Conservation (phyloP, 768 basidiomycete genomes). For the Rhodotorula toruloides region DNA sequence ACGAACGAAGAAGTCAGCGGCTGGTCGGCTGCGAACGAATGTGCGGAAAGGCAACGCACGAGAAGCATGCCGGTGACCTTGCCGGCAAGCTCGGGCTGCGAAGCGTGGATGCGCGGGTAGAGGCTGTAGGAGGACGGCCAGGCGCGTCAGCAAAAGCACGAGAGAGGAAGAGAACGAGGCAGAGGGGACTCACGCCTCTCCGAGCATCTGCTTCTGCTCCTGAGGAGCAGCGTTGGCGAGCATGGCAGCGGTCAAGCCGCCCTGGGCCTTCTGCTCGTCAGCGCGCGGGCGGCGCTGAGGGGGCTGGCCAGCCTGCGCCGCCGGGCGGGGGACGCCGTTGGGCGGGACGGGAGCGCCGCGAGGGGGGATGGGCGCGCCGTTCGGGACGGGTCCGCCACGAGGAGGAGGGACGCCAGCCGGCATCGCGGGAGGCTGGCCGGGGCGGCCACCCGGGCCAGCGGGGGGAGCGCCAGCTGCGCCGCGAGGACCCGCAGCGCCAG, state of each 20-base stretch:
- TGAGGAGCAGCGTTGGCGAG: conserved; percentile 59
- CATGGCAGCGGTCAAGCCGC: conserved; percentile 58
- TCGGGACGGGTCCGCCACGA: conserved; percentile 52
- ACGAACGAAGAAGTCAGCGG: conserved; percentile 70
- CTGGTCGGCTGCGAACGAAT: too few species aligned
- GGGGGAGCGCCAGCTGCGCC: conserved; percentile 42
- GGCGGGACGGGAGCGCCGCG: conserved; percentile 48
- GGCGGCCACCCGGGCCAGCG: conserved; percentile 40
- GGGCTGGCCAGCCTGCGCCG: conserved; percentile 43
- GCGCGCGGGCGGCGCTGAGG: conserved; percentile 41
- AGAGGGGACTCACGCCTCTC: conserved; percentile 58
- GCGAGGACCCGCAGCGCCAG: conserved; percentile 33
- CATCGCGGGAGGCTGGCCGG: conserved; percentile 38
- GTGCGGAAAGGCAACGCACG: background rate
- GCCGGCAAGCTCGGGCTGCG: conserved; percentile 88
- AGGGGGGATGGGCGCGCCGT: conserved; percentile 54
- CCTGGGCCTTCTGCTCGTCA: conserved; percentile 32
- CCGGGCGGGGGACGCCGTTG: conserved; percentile 51
- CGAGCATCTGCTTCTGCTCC: conserved; percentile 99
- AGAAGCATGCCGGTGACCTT: conserved; percentile 70
- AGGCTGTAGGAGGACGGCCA: conserved; percentile 7
- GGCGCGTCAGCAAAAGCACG: too few species aligned
- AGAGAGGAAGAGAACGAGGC: background rate
- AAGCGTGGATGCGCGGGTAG: conserved; percentile 51
- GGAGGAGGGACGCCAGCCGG: conserved; percentile 53